Evolutionary conservation across 257 asterid species (phyloP).

Genomic region (Salvia miltiorrhiza): DNA sequence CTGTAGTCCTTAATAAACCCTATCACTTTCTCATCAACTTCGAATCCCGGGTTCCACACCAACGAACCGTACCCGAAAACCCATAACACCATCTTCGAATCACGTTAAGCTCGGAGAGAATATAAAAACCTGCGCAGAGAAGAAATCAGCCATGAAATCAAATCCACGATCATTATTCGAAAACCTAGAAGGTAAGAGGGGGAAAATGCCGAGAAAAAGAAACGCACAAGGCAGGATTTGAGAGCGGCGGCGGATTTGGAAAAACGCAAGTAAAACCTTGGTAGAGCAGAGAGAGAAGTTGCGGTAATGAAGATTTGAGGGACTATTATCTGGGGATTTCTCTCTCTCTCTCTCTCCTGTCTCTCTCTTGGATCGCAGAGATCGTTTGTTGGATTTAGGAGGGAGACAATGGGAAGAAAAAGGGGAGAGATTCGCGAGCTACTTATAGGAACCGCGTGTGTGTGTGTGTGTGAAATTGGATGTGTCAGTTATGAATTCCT

Average conservation of each 20-base stretch:
- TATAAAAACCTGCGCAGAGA: constrained; percentile 15
- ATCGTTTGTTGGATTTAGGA: not conserved
- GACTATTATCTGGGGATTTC: not conserved
- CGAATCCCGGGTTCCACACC: constrained; percentile 97
- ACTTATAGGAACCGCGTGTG: constrained; percentile 25
- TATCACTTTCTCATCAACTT: constrained; percentile 72
- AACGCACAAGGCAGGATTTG: constrained; percentile 5
- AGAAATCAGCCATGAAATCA: not conserved
- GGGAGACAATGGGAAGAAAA: not conserved
- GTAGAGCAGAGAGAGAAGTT: constrained; percentile 28
- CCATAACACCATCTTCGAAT: constrained; percentile 72
- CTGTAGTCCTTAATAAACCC: constrained; percentile 81
- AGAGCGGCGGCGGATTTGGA: constrained; percentile 9
- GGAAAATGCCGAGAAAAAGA: not conserved
- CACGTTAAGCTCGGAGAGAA: not conserved
- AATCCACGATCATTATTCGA: not conserved
- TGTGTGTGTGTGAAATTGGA: constrained; percentile 10
- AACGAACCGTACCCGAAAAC: constrained; percentile 86
- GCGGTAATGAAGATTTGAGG: not conserved
- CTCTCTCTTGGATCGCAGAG: constrained; percentile 19
- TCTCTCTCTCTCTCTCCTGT: not conserved
- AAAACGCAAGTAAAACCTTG: not conserved
- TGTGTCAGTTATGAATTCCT: not conserved
- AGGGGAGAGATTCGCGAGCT: not conserved
- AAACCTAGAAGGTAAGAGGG: not conserved